Evolutionary conservation across 305 asterid genomes (phyloP), one percentile per base, ranked within the genome.

Genomic region (Fraxinus greggii): DNA sequence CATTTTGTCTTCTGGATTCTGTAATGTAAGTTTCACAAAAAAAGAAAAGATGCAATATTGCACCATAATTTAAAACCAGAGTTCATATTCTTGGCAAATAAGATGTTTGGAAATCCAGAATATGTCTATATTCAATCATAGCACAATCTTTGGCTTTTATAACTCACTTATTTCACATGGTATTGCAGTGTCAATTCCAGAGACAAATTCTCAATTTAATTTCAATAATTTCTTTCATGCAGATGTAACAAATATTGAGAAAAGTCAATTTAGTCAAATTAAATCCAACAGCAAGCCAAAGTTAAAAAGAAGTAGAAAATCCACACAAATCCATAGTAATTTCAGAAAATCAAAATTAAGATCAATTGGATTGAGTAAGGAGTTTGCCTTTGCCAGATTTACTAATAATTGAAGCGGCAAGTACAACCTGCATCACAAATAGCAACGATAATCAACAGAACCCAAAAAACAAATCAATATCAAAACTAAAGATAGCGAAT

Each of bases 321-420:
- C 36, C 63, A 15, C 63, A 40, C 38, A 13, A 31, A 80, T 65
- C 78, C 77, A 77, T 1, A 32, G 32, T 24, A n/a, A 65, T 31
- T 73, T 51, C 7, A 29, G 12, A 29, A 69, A 28, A 2, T 69
- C 79, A 56, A 48, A 77, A 61, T 32, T 72, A 65, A 33, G 26
- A 63, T 59, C 32, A 82, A 81, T 69, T 6, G 42, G 74, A 83
- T 13, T 35, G 61, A 83, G 54, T 38, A 36, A 28, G 56, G 79
- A 83, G 81, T 89, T 75, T 84, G 91, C 98, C 97, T 90, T 93
- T 93, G 81, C 98, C 98, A 29, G 98, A 90, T 92, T 95, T 95
- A 79, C 90, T 90, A 29, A 90, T 90, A 54, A 95, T 91, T 6
- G 97, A 91, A 76, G 98, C 98, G 40, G 98, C 97, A 13, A 95